Percentiles rank a stretch among this genome's conserved stretches.
Conservation (phyloP, 176 grass and related monocot species). For the sorghum (Sorghum bicolor) region Sorghum_bicolor_NCBIv3 NC_012870.2:26556501-26557000, state of each 20-base stretch:
- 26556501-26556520: background rate
- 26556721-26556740: conserved; percentile 73
- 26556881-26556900: conserved; percentile 46
- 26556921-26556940: background rate
- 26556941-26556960: background rate
- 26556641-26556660: background rate
- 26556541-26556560: background rate
- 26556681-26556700: conserved; percentile 22
- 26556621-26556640: background rate
- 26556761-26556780: conserved; percentile 41
- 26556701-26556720: conserved; percentile 47
- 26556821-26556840: conserved; percentile 36
- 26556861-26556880: conserved; percentile 37
- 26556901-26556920: conserved; percentile 41
- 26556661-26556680: conserved; percentile 5
- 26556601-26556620: background rate
- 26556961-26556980: background rate
- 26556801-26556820: conserved; percentile 47
- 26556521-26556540: background rate
- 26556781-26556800: conserved; percentile 61
- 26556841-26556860: conserved; percentile 72
- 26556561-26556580: background rate
- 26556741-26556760: conserved; percentile 79
- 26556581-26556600: background rate
- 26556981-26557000: background rate